phyloP scores from a whole-genome alignment of 306 rosid species.

The Cucurbita maxima region DNA sequence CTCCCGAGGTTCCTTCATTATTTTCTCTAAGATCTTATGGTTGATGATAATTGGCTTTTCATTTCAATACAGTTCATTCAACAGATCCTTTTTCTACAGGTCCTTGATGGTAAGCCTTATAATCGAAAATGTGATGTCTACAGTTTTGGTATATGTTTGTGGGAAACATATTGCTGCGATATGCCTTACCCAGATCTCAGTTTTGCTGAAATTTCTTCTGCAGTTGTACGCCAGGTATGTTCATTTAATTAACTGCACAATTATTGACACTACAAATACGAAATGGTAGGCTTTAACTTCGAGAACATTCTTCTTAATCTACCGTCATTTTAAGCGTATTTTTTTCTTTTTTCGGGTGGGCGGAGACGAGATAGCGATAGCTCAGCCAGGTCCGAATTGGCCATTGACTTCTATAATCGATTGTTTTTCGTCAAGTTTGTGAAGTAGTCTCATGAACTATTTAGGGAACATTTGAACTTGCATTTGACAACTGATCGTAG shows the following conservation, averaged over 20 bases:
- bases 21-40: background rate
- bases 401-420: background rate
- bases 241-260: background rate
- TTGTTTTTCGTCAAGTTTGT: background rate
- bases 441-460: background rate
- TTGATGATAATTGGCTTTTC: background rate
- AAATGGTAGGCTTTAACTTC: background rate
- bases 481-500: background rate
- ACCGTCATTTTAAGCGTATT: background rate
- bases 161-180: slow-evolving; percentile 87
- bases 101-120: slow-evolving; percentile 81
- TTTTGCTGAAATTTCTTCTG: slow-evolving; percentile 60
- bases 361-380: background rate
- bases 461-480: background rate
- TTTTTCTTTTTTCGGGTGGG: background rate
- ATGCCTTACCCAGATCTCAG: slow-evolving; percentile 79
- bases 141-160: slow-evolving; percentile 82
- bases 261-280: background rate
- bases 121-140: slow-evolving; percentile 82
- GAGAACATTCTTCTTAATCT: background rate
- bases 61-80: background rate
- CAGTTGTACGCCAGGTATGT: slow-evolving; percentile 63
- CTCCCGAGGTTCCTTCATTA: slow-evolving; percentile 58
- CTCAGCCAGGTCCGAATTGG: background rate
- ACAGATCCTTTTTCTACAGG: slow-evolving; percentile 24